Evolutionary conservation across 1,284 basidiomycete genomes (phyloP).

Genomic region (Vanrija humicola): DNA sequence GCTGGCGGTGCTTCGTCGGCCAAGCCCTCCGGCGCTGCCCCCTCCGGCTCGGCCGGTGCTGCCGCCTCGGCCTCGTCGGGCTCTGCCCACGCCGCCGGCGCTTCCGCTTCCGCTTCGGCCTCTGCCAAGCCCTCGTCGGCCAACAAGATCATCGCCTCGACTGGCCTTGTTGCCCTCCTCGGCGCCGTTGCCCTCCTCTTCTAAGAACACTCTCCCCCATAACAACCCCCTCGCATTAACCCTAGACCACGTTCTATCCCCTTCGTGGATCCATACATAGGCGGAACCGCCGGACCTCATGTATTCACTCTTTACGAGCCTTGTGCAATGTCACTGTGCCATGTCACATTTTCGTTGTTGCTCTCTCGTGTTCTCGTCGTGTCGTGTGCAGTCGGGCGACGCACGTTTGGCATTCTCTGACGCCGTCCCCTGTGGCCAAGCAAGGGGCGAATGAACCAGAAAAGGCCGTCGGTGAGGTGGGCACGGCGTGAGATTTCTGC

Average conservation of each 20-base stretch:
- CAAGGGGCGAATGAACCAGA: no score
- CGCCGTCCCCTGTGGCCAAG: no score
- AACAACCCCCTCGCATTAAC: background rate
- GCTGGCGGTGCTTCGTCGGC: conserved; percentile 1
- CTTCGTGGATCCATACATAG: background rate
- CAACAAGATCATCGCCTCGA: conserved; percentile 16
- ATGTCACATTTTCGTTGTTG: no score
- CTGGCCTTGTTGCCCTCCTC: conserved; percentile 19
- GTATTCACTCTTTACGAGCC: no score
- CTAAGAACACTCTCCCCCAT: conserved; percentile 14
- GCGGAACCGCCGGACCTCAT: background rate
- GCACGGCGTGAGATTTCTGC: no score
- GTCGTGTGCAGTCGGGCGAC: no score
- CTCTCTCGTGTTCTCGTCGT: no score
- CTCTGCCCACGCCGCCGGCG: conserved; percentile 4
- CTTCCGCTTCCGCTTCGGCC: conserved; percentile 5
- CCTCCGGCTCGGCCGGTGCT: background rate
- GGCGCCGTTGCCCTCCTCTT: conserved; percentile 26
- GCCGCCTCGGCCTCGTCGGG: conserved; percentile 9
- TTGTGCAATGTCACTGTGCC: no score
- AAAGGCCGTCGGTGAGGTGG: no score
- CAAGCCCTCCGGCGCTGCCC: conserved; percentile 1
- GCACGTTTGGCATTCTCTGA: no score
- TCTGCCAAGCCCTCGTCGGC: conserved; percentile 5
- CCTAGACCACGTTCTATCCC: background rate